Conservation (phyloP, 2,329 filamentous ascomycete genomes). For the Neonectria magnoliae region DNA sequence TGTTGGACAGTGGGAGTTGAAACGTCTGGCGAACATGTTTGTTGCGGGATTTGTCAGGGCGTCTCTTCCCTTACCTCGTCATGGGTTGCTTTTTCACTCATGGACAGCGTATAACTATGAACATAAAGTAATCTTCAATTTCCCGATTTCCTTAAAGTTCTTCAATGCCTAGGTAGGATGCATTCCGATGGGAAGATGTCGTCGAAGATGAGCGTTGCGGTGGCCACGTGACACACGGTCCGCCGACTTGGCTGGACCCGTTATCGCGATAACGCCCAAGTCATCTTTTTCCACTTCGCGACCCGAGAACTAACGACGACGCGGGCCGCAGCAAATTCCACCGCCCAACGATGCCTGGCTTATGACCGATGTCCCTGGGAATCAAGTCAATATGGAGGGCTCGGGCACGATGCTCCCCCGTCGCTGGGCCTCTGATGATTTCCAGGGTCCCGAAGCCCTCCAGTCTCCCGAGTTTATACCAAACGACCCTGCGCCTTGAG, state of each 20-base stretch:
- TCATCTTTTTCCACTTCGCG: conserved; percentile 34
- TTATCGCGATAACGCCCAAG: conserved; percentile 36
- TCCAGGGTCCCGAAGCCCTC: conserved; percentile 34
- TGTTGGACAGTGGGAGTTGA: conserved; percentile 1
- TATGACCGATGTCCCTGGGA: conserved; percentile 59
- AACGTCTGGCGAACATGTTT: conserved; percentile 5
- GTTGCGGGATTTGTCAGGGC: neutral
- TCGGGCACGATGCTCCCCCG: conserved; percentile 47
- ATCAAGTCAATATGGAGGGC: conserved; percentile 56
- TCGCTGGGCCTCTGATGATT: conserved; percentile 35
- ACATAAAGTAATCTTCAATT: neutral
- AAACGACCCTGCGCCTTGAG: conserved; percentile 27
- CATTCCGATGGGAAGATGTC: neutral
- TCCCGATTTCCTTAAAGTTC: neutral
- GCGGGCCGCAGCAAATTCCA: conserved; percentile 17
- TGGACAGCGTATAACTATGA: neutral
- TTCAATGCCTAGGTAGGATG: neutral
- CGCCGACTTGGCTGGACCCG: conserved; percentile 8
- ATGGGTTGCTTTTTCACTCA: neutral
- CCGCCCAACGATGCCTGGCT: conserved; percentile 47
- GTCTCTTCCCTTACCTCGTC: neutral
- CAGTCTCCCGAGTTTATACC: conserved; percentile 27
- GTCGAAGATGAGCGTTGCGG: neutral
- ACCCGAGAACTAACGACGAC: conserved; percentile 24
- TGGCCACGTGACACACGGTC: conserved; percentile 16